These are phyloP conservation scores for Pistacia integerrima DNA, from an alignment of 345 rosid species.

Conservation along the genomic window DNA sequence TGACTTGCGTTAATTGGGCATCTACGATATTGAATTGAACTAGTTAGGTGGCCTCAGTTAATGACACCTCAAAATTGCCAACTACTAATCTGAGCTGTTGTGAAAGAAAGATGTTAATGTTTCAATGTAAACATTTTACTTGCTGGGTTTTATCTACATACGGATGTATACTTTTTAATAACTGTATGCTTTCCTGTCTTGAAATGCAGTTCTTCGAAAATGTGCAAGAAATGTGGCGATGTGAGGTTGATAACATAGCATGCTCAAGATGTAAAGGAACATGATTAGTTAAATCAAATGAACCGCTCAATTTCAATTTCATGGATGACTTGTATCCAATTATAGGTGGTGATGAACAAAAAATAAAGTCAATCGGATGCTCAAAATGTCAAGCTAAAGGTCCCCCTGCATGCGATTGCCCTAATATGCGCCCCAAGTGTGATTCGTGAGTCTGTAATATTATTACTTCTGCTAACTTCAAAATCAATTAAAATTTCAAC, in stretches of 20 bases:
- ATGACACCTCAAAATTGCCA: not conserved
- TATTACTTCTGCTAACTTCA: no score
- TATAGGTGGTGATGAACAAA: constrained; percentile 32
- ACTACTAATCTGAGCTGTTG: not conserved
- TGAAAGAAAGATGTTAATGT: not conserved
- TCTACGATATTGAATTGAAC: not conserved
- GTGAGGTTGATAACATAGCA: constrained; percentile 53
- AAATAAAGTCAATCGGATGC: constrained; percentile 42
- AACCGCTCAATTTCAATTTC: constrained; percentile 47
- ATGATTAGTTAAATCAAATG: constrained; percentile 60
- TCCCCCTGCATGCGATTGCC: constrained; percentile 69
- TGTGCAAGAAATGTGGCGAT: constrained; percentile 89
- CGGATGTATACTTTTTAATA: not conserved
- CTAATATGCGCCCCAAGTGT: constrained; percentile 26
- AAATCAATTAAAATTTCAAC: no score
- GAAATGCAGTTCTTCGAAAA: constrained; percentile 67
- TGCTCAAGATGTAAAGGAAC: constrained; percentile 80
- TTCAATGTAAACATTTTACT: not conserved
- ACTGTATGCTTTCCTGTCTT: constrained; percentile 15
- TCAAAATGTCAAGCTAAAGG: constrained; percentile 68
- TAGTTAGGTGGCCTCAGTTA: not conserved
- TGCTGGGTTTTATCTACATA: not conserved
- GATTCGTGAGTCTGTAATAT: constrained; percentile 8
- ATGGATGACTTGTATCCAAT: constrained; percentile 45
- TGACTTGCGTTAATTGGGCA: not conserved